phyloP scores from a whole-genome alignment of 306 rosid species.

The Alnus rubra region DNA sequence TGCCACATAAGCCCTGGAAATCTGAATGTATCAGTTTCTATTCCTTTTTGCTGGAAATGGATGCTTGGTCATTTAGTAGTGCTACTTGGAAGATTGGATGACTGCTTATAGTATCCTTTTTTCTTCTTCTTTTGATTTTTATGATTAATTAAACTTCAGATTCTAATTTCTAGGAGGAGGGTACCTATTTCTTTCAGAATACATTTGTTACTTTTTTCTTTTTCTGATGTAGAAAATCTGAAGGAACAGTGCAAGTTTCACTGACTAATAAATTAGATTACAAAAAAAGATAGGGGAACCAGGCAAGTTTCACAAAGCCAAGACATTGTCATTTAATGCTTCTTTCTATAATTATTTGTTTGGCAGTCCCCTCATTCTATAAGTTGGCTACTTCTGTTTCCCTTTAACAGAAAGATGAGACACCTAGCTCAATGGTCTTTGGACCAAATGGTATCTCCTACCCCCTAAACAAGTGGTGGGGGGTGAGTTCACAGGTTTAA shows the following conservation, averaged over 20 bases:
- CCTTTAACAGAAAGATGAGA: not conserved
- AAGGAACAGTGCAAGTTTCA: not conserved
- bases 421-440: not conserved
- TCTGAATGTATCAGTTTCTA: too few species aligned
- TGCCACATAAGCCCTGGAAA: too few species aligned
- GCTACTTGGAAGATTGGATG: not conserved
- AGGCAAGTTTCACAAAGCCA: not conserved
- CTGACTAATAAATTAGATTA: not conserved
- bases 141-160: not conserved
- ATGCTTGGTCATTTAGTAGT: too few species aligned
- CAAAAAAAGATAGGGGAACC: not conserved
- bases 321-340: not conserved
- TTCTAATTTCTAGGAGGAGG: not conserved
- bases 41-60: too few species aligned
- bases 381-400: not conserved
- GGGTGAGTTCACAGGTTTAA: not conserved
- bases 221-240: not conserved
- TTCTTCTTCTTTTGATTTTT: not conserved
- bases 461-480: not conserved
- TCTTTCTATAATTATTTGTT: not conserved
- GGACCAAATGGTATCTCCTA: not conserved
- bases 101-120: not conserved
- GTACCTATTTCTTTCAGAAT: not conserved
- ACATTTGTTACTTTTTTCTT: not conserved
- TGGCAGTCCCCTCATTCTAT: too few species aligned